Evolutionary conservation across 129 eudicot species (phyloP).

Genomic region (Scalesia atractyloides): DNA sequence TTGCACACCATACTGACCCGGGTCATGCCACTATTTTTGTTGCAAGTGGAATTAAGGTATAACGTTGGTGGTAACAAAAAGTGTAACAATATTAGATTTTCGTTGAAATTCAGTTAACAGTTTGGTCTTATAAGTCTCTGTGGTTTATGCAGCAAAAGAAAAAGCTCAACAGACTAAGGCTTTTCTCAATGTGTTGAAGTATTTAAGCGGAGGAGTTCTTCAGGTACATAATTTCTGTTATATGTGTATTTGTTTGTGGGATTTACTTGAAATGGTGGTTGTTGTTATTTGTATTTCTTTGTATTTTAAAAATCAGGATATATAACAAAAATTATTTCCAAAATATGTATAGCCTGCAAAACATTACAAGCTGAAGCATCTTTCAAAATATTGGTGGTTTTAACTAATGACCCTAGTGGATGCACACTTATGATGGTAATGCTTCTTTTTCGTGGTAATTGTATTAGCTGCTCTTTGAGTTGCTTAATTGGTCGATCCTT

Average conservation of each 20-base stretch:
- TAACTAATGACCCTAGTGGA: conserved; percentile 96
- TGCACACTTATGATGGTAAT: conserved; percentile 94
- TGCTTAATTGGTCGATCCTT: conserved; percentile 21
- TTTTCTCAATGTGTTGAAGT: conserved; percentile 89
- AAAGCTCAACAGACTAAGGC: conserved; percentile 78
- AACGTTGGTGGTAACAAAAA: too few relatives aligned
- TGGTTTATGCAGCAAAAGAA: conserved; percentile 65
- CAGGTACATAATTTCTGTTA: conserved; percentile 51
- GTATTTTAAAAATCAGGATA: not conserved
- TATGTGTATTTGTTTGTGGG: not conserved
- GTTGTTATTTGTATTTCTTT: too few relatives aligned
- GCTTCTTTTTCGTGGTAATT: conserved; percentile 13
- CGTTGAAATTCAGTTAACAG: not conserved
- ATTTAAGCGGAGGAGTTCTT: conserved; percentile 92
- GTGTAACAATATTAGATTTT: too few relatives aligned
- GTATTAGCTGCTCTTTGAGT: not conserved
- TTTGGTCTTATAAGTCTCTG: conserved; percentile 17
- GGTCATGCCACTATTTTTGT: conserved; percentile 98
- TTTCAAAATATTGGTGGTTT: conserved; percentile 91
- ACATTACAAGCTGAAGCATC: conserved; percentile 95
- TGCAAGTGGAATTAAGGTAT: conserved; percentile 67
- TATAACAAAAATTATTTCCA: conserved; percentile 18
- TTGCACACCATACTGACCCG: conserved; percentile 98
- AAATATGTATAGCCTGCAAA: conserved; percentile 75
- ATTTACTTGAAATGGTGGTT: too few relatives aligned